Percentiles rank a stretch among this genome's conserved stretches.
phyloP scores from a whole-genome alignment of 2,329 filamentous ascomycete species.

The Bipolaris victoriae region DNA sequence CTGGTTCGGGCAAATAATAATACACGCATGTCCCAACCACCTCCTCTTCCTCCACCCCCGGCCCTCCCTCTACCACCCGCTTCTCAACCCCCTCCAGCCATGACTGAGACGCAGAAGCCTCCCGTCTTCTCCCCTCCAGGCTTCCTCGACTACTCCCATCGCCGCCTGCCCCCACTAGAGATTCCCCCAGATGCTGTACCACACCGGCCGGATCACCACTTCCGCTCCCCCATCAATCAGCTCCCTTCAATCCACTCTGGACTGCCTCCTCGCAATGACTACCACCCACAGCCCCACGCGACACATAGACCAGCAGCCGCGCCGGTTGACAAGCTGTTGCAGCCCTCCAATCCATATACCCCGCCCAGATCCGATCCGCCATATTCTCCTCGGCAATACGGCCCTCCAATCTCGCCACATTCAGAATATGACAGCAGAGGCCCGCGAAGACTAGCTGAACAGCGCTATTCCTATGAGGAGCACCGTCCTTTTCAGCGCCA shows the following conservation, averaged over 20 bases:
- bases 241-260: slow-evolving; percentile 46
- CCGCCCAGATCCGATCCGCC: slow-evolving; percentile 49
- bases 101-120: slow-evolving; percentile 55
- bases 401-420: slow-evolving; percentile 46
- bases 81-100: slow-evolving; percentile 45
- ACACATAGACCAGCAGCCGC: slow-evolving; percentile 39
- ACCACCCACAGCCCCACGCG: slow-evolving; percentile 32
- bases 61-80: slow-evolving; percentile 51
- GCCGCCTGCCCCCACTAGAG: slow-evolving; percentile 49
- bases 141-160: slow-evolving; percentile 50
- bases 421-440: slow-evolving; percentile 43
- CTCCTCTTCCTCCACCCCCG: slow-evolving; percentile 49
- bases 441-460: slow-evolving; percentile 37
- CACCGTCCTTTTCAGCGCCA: slow-evolving; percentile 35
- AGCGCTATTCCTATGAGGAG: slow-evolving; percentile 45
- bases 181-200: slow-evolving; percentile 49
- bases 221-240: slow-evolving; percentile 48
- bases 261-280: slow-evolving; percentile 39
- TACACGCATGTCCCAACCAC: slow-evolving; percentile 54
- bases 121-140: slow-evolving; percentile 50
- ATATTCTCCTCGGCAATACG: slow-evolving; percentile 50
- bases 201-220: slow-evolving; percentile 47
- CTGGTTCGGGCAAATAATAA: slow-evolving; percentile 51
- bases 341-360: slow-evolving; percentile 47
- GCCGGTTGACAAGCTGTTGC: slow-evolving; percentile 46